Percentiles rank a stretch among this genome's conserved stretches.
Evolutionary conservation across 2,329 filamentous ascomycete species (phyloP).

Genomic region (Nectriaceae sp.): DNA sequence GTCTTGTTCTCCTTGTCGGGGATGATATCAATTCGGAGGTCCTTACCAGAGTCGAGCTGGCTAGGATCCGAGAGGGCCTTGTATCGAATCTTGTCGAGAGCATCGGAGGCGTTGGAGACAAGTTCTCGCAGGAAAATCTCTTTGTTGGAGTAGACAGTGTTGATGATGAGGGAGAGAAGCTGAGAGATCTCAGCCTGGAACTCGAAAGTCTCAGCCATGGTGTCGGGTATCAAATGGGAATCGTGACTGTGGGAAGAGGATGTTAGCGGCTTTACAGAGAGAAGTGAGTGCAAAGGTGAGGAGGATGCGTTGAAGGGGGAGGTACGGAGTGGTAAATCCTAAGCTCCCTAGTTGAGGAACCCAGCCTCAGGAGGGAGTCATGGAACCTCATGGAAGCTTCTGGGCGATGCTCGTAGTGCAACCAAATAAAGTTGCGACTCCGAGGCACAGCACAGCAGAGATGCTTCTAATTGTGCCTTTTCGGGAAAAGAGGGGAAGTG

Average conservation of each 20-base stretch:
- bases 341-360: not conserved
- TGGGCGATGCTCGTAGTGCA: too few species aligned
- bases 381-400: not conserved
- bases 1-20: slow-evolving; percentile 98
- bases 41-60: slow-evolving; percentile 97
- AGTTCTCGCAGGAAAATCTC: slow-evolving; percentile 99
- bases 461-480: too few species aligned
- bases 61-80: slow-evolving; percentile 94
- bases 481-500: too few species aligned
- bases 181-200: slow-evolving; percentile 99
- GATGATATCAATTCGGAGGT: slow-evolving; percentile 98
- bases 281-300: slow-evolving; percentile 16
- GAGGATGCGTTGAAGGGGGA: not conserved
- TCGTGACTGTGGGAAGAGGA: slow-evolving; percentile 25
- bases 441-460: too few species aligned
- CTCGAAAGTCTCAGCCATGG: slow-evolving; percentile 98
- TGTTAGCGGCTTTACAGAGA: slow-evolving; percentile 16
- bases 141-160: slow-evolving; percentile 99
- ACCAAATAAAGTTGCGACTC: too few species aligned
- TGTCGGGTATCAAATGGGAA: slow-evolving; percentile 49
- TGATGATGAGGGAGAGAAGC: slow-evolving; percentile 99
- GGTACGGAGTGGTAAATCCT: not conserved
- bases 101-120: slow-evolving; percentile 98
- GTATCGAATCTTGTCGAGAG: slow-evolving; percentile 99
- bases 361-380: not conserved